A percentile compares a stretch with the other conserved stretches of the same genome.
phyloP scores from a whole-genome alignment of 495 filamentous ascomycete genomes.

The Aspergillus haitiensis region DNA sequence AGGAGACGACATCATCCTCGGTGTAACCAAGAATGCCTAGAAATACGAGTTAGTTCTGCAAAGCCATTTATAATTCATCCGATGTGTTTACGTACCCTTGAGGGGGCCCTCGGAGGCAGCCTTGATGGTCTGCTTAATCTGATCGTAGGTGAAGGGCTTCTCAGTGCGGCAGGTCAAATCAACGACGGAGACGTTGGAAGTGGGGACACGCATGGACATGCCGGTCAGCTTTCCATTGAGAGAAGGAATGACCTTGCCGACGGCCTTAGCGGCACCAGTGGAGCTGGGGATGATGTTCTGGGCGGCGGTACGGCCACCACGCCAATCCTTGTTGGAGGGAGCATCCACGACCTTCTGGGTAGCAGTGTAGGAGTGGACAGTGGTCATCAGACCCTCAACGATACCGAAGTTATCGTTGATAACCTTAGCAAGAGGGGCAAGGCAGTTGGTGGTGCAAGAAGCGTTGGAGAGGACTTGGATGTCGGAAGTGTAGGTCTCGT shows the following conservation, averaged over 20 bases:
- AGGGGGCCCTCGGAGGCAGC: constrained; percentile 77
- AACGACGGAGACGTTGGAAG: constrained; percentile 97
- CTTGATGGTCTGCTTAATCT: constrained; percentile 94
- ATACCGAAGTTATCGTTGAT: constrained; percentile 97
- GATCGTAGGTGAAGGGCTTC: constrained; percentile 85
- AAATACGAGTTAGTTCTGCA: constrained; percentile 33
- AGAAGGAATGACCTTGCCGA: constrained; percentile 97
- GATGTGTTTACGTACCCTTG: constrained; percentile 65
- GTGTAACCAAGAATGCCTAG: constrained; percentile 88
- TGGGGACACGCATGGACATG: constrained; percentile 99
- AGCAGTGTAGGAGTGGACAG: constrained; percentile 98
- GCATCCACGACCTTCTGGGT: constrained; percentile 99
- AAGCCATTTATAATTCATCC: neutral
- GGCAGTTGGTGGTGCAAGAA: constrained; percentile 99
- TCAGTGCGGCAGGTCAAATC: constrained; percentile 93
- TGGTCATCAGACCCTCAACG: constrained; percentile 99
- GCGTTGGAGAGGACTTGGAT: constrained; percentile 96
- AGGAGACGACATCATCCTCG: constrained; percentile 95
- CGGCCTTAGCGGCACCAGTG: constrained; percentile 99
- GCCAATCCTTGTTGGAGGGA: constrained; percentile 98
- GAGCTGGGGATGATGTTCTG: constrained; percentile 99
- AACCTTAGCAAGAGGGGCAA: constrained; percentile 98
- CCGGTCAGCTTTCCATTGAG: constrained; percentile 99
- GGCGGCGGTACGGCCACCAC: constrained; percentile 95
- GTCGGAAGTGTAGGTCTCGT: constrained; percentile 84